Base-by-base conservation (phyloP, 1,139 yeast genomes). In the Taphrina betulina region DNA sequence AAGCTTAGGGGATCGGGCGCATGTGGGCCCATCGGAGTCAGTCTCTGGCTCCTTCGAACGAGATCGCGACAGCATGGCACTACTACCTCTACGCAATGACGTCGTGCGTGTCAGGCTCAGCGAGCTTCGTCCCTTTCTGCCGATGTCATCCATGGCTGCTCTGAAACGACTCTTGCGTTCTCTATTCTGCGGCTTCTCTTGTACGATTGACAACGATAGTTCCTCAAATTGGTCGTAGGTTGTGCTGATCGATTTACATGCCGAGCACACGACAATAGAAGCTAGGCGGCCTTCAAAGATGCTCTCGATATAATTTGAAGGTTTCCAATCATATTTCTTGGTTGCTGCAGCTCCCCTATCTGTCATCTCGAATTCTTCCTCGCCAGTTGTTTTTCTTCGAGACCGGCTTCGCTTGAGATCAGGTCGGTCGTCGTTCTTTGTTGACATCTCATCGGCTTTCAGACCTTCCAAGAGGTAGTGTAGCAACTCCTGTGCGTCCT, bases 401-500 rank as follows among this genome's bases (percentile, higher is more conserved):
- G 53, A 42, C 3, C 50, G 59, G 19, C 43, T 22, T 5, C 23
- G 33, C 23, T 36, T 51, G 24, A 36, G 19, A 12, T 20, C 45
- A 34, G 36, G 58, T 10, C 34, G 35, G 5, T 17, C 52, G 17
- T 22, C 44, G 3, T 28, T 33, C 22, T 38, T 29, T n/a, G 26
- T 41, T 19, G 20, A 16, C 4, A 33, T 28, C 34, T 57, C 59
- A 31, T 57, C 59, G 12, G 41, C 31, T 23, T 43, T 57, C 34
- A 57, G 38, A 3, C 57, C 57, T n/a, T 58, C 57, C 16, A 59
- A 33, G 5, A 59, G 38, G 26, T 33, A 37, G 51, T 59, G 56
- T 8, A 59, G 29, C 10, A 59, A 34, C 31, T 59, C 61, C 33
- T 59, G 61, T 5, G 61, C 61, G 17, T 59, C 61, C 23, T 58